Evolutionary conservation across 805 yeast genomes (phyloP), one percentile per base, ranked within the genome.

Genomic region (Candida caryicola): DNA sequence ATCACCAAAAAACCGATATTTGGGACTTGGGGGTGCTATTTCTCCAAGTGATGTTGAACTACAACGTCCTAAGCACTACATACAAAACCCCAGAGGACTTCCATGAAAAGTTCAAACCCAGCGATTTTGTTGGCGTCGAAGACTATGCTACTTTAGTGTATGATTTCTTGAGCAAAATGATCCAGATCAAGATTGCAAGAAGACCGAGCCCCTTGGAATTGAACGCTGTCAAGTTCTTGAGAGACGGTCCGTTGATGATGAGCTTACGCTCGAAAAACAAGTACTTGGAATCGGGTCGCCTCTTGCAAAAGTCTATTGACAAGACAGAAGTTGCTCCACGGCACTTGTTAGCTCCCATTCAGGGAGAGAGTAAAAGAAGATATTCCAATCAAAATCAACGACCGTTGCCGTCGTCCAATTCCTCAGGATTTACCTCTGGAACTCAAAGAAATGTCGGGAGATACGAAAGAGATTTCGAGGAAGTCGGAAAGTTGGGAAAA

Each of bases 381-480:
- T 41, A 51, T 21, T 67, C 71, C 1, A 51, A 50, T 33, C 51
- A 50, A 12, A 42, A 40, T 33, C 33, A 46, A 23, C 40, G 37
- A 16, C 45, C 43, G 23, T 37, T 14, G 25, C 25, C 25, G 7
- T 21, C 17, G 18, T 12, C 21, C 18, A n/a, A n/a, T 8, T 7
- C 21, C 21, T 13, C 33, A 9, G 33, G 19, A 15, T 16, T 23
- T 26, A 16, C 31, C 7, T 17, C 34, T 5, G 40, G 32, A 5
- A 23, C 37, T 3, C 29, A 41, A 28, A 23, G 39, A 18, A 46
- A 47, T 1, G 62, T 70, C 40, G 88, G 96, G 1, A 71, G 99
- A 46, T 93, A 91, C 56, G 85, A 81, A 3, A 79, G 90, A 45
- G 99, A 93, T 57, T 93, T 95, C 60, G 99, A 93, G 59, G 99